Base-by-base conservation (phyloP, 257 asterid genomes). In the Solanum paucissectum region DNA sequence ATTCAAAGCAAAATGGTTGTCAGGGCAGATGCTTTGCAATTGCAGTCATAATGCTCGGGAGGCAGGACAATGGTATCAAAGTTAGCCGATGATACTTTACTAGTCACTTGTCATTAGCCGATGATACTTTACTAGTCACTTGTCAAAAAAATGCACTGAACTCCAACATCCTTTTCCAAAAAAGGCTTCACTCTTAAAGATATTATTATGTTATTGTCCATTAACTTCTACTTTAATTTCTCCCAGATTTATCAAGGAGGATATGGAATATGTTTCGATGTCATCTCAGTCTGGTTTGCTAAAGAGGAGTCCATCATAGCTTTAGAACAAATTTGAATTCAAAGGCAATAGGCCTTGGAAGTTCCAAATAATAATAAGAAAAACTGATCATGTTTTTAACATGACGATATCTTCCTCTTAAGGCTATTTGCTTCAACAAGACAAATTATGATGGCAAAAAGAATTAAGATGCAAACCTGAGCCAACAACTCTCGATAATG, bases 401-500 rank as follows among this genome's bases (percentile, higher is more conserved):
- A 3, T 81, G 85, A 82, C 2, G 10, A 12, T 32, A 23, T 14
- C 49, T 36, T 69, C 69, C 46, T 76, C 46, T 12, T 12, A 44
- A 88, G 55, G 52, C 83, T 55, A 88, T n/a, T 82, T 12, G 25
- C n/a, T 79, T n/a, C 40, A 5, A 52, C 34, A 62, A 82, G 49
- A 29, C 21, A 44, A 82, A 82, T 32, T 49, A 49, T 46, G 44
- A 20, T 49, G 44, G 12, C 44, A 38, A 60, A 29, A 10, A 40
- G 12, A 25, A 89, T 33, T 20, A 89, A 81, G 79, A 44, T 18
- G 88, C 94, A 52, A 84, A 95, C 99, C 94, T 94, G 34, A 87
- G 93, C 98, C 98, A 97, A 91, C 98, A 95, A 94, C 96, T 95
- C 92, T 94, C 96, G 14, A 95, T 95, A 69, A 97, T 87, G n/a